Evolutionary conservation across 2,329 filamentous ascomycete species (phyloP), one percentile per base, ranked within the genome.

Genomic region (Cytospora paraplurivora): DNA sequence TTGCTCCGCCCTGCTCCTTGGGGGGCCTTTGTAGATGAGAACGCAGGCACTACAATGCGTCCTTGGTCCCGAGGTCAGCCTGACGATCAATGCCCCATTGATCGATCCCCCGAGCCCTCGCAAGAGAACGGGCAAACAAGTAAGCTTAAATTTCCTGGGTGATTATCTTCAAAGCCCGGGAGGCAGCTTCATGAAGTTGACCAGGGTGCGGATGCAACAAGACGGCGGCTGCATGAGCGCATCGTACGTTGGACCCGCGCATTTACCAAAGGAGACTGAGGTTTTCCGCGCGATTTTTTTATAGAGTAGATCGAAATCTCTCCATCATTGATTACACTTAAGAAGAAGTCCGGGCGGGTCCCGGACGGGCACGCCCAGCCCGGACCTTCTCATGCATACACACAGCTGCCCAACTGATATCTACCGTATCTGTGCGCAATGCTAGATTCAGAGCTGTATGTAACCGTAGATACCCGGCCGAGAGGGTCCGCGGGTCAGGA

Each of bases 401-500:
- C 27, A 27, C 27, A 27, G n/a, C 44, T 47, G 21, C 44, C 44
- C 44, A 47, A 47, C 10, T 47, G n/a, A 7, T 47, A 7, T 21
- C n/a, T 21, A n/a, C n/a, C 44, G 44, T 37, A 47, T 27, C 27
- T 27, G 27, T 27, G 44, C 21, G 44, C 44, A 17, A 7, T 17
- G 13, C 41, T 44, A 44, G 17, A n/a, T 44, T 27, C 4, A 27
- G 2, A 27, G 27, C 27, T 27, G 27, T 27, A 27, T 27, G 27
- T 27, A 27, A 27, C 27, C 19, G 47, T 51, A 51, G 49, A 49
- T 59, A 47, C 37, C 35, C 12, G 17, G 50, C 35, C 49, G 21
- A 33, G 37, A 34, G 51, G 58, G 35, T 19, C 59, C 34, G 38
- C 51, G 51, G 51, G 38, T 27, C 32, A 49, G 51, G 19, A 33